Evolutionary conservation across 2,329 filamentous ascomycete genomes (phyloP), one percentile per base, ranked within the genome.

Genomic region (Ophiostoma sp.): DNA sequence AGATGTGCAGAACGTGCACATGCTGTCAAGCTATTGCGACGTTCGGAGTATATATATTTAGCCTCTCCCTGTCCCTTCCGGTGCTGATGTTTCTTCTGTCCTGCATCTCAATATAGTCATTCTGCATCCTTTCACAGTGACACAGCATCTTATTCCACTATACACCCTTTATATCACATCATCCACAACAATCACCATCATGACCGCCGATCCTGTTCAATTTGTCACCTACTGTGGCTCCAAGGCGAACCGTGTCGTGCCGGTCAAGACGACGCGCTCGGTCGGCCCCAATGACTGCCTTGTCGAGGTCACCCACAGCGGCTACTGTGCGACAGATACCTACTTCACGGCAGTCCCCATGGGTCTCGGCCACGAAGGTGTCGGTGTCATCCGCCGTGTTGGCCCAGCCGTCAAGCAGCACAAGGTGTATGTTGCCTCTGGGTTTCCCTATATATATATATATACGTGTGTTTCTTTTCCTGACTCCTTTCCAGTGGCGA

Each of bases 301-400:
- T 36, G 79, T 93, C 78, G 86, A 85, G 72, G 83, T 92, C 75
- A 92, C 90, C 19, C 88, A 90, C 73, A 91, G 89, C 1, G 91
- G 91, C 39, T 83, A 92, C 70, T 93, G 91, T 79, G 89, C 88
- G 69, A 92, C 91, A 73, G 81, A 82, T 74, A 76, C 81, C 7
- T 80, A 82, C 75, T 82, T 79, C 72, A 76, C 77, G 76, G 73
- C 76, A 7, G 80, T 61, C 1, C 81, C 82, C 72, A 82, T 82
- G 79, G 82, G 78, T 15, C 80, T 87, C 0, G 86, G 86, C 7
- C 86, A 88, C 75, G 86, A 88, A 77, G 85, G 86, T 68, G 82
- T 85, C 42, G 86, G 86, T 55, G 66, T 84, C 36, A 80, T 87
- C 12, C 80, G 83, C 72, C 78, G 80, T 73, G 75, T 82, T n/a